Evolutionary conservation across 208 protist genomes (phyloP).

Genomic region (Borovskyia barvae): DNA sequence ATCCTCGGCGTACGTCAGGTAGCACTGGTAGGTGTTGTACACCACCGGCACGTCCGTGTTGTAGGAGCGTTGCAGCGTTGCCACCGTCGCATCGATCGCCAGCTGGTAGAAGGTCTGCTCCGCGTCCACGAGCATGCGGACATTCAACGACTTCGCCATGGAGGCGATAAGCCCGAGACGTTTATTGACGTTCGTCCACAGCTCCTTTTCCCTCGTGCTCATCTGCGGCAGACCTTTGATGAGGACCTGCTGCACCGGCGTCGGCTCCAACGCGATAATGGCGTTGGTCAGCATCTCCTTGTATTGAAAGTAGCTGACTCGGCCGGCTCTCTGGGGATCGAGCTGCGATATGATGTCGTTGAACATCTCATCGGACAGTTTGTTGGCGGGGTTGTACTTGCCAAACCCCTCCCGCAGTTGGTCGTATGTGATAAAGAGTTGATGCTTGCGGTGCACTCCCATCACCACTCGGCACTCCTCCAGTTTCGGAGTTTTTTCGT

Average conservation of each 20-base stretch:
- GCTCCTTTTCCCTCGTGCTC: conserved; percentile 65
- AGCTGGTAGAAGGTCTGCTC: conserved; percentile 97
- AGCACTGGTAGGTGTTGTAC: conserved; percentile 98
- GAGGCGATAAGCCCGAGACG: conserved; percentile 73
- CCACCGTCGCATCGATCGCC: conserved; percentile 93
- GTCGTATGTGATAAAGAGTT: conserved; percentile 61
- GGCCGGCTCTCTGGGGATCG: conserved; percentile 67
- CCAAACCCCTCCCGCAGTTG: conserved; percentile 63
- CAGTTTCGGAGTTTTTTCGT: conserved; percentile 55
- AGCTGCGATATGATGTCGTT: conserved; percentile 54
- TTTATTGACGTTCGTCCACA: conserved; percentile 66
- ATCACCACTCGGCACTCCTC: conserved; percentile 90
- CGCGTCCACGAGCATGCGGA: conserved; percentile 93
- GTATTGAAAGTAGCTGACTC: conserved; percentile 88
- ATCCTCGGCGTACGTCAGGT: conserved; percentile 91
- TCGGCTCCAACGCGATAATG: conserved; percentile 56
- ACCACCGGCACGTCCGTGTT: conserved; percentile 91
- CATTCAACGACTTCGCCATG: conserved; percentile 62
- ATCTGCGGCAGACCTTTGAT: conserved; percentile 66
- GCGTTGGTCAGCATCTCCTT: conserved; percentile 84
- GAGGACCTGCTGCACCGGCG: conserved; percentile 52
- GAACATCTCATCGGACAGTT: conserved; percentile 52
- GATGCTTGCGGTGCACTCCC: conserved; percentile 60
- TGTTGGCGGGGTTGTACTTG: conserved; percentile 21
- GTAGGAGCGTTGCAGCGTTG: conserved; percentile 85